phyloP scores from a whole-genome alignment of 1,139 yeast species.

The Sugiyamaella neomexicana region DNA sequence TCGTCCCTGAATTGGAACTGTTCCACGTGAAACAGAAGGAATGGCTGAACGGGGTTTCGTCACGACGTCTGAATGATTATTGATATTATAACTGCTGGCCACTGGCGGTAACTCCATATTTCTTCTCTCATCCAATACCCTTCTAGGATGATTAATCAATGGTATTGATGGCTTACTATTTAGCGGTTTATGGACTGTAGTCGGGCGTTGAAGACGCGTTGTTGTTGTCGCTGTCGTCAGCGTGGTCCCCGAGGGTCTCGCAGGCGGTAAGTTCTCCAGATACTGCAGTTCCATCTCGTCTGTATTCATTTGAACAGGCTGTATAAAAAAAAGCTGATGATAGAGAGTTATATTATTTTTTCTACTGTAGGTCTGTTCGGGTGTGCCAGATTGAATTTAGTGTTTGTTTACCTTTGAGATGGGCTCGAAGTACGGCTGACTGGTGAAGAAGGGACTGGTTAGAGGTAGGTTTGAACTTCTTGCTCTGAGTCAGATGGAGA shows the following conservation, averaged over 20 bases:
- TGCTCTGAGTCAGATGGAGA: too few relatives aligned
- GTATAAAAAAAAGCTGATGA: background rate
- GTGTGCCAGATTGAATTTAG: too few relatives aligned
- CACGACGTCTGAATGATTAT: background rate
- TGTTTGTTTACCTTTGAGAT: background rate
- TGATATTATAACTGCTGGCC: background rate
- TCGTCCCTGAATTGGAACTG: slow-evolving; percentile 2
- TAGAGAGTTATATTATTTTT: too few relatives aligned
- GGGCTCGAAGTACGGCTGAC: background rate
- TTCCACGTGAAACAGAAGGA: background rate
- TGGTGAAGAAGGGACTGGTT: background rate
- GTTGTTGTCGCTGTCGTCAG: too few relatives aligned
- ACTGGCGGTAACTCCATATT: background rate
- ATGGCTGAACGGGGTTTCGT: background rate
- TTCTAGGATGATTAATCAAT: background rate
- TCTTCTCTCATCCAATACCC: slow-evolving; percentile 1
- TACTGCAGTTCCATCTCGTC: slow-evolving; percentile 14
- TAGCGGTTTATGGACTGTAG: slow-evolving; percentile 5
- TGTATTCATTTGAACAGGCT: background rate
- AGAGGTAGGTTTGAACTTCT: background rate
- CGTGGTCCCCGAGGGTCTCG: background rate
- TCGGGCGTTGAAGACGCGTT: slow-evolving; percentile 9
- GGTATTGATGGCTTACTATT: background rate
- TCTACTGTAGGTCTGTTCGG: too few relatives aligned
- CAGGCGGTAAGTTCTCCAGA: slow-evolving; percentile 15